phyloP scores from a whole-genome alignment of 2,329 filamentous ascomycete genomes.

The Epichloe gansuensis region DNA sequence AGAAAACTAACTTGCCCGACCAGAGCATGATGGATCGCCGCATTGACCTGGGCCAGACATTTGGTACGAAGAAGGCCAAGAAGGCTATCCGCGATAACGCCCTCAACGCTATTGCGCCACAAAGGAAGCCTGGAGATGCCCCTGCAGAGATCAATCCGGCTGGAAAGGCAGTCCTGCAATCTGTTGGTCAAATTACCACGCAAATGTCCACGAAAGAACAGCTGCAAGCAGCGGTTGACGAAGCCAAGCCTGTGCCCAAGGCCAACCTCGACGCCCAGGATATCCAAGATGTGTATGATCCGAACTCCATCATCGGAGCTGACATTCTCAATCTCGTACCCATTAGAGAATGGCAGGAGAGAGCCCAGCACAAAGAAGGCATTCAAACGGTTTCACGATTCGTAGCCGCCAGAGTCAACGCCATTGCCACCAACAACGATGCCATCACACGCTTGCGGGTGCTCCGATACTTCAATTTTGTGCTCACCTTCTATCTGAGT shows the following conservation, averaged over 20 bases:
- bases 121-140: constrained; percentile 21
- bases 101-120: constrained; percentile 54
- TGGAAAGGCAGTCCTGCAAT: constrained; percentile 47
- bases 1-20: constrained; percentile 12
- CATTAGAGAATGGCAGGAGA: constrained; percentile 63
- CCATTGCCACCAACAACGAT: constrained; percentile 39
- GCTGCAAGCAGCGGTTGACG: constrained; percentile 50
- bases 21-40: constrained; percentile 48
- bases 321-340: constrained; percentile 56
- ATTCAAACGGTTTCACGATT: constrained; percentile 48
- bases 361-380: constrained; percentile 42
- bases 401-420: constrained; percentile 49
- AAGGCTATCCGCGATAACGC: constrained; percentile 59
- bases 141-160: constrained; percentile 41
- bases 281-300: constrained; percentile 61
- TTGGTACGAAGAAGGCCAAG: constrained; percentile 76
- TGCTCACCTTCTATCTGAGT: constrained; percentile 39
- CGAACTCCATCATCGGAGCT: constrained; percentile 50
- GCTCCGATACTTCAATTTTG: constrained; percentile 45
- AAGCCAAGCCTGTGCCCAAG: constrained; percentile 58
- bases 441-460: constrained; percentile 41
- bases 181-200: constrained; percentile 47
- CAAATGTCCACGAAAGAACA: constrained; percentile 56
- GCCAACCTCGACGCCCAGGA: constrained; percentile 54
- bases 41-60: constrained; percentile 60